These are phyloP conservation scores for Monosporozyma unispora DNA, from an alignment of 805 yeast species.

Conservation along the genomic window DNA sequence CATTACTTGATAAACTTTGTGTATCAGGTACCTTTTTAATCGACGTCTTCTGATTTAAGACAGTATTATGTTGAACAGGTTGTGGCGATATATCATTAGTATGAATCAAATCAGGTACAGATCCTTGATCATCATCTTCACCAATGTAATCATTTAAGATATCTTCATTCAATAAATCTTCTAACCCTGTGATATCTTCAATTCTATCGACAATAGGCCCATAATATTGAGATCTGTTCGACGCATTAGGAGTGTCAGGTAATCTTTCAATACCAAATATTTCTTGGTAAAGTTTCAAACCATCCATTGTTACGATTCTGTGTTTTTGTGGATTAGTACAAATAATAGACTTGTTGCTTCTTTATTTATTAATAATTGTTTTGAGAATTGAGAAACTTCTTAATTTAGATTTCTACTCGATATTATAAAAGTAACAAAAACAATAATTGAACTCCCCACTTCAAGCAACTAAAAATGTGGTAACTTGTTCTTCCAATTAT, in stretches of 20 bases:
- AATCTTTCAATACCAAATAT: conserved; percentile 24
- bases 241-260: conserved; percentile 9
- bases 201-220: conserved; percentile 15
- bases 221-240: not conserved
- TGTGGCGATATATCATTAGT: not conserved
- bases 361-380: not conserved
- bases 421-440: too few relatives aligned
- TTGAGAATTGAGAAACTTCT: too few relatives aligned
- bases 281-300: conserved; percentile 7
- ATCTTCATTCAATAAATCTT: conserved; percentile 14
- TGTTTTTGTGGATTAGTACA: not conserved
- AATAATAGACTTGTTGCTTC: not conserved
- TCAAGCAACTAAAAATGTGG: too few relatives aligned
- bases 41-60: conserved; percentile 14
- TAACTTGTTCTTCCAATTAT: too few relatives aligned
- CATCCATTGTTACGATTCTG: not conserved
- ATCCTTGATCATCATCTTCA: conserved; percentile 2
- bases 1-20: conserved; percentile 22
- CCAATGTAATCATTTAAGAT: conserved; percentile 12
- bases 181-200: conserved; percentile 17
- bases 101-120: not conserved
- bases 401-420: too few relatives aligned
- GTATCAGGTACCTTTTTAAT: conserved; percentile 26
- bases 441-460: too few relatives aligned
- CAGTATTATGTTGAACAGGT: not conserved